Evolutionary conservation across 2,329 filamentous ascomycete species (phyloP), one percentile per base, ranked within the genome.

Genomic region (Aspergillus glaucus): DNA sequence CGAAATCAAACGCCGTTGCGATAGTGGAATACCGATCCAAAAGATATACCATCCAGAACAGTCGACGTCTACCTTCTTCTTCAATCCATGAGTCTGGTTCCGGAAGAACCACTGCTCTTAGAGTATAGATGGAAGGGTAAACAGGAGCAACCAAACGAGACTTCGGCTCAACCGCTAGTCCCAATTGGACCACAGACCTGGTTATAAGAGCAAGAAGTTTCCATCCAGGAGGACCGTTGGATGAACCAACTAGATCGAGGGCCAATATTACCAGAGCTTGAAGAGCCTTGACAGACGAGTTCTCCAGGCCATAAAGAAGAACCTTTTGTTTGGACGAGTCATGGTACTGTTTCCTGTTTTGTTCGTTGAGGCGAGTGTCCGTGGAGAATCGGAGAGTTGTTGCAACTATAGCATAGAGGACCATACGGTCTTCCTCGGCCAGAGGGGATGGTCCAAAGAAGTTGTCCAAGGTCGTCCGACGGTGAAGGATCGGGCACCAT

Each of bases 1-100:
- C 88, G 64, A 95, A 95, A 58, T 95, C 89, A 58, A 95, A 95
- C 0, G 91, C 89, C 0, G 91, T 95, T 0, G 89, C 86, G 48
- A 95, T 85, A 0, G 90, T 95, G 1, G 89, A 89, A 63, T 95
- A 95, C 44, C 91, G 80, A 64, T 96, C 91, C 5, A 96, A 77
- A 10, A 95, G 72, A 62, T 95, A 96, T 9, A 95, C 84, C 84
- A 94, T 92, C 91, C 91, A 96, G 67, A 96, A 95, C 1, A 95
- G 74, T 22, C 91, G 78, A 24, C 91, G 79, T 24, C 90, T 78
- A 39, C 87, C 87, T 66, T 96, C 91, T 52, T 95, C 91, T 63
- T 95, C 90, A 48, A 95, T 86, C 67, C 91, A 95, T 52, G 89
- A 87, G 45, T 82, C 84, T 0, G 91, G 80, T 52, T 95, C 89